Evolutionary conservation across 225 moss, liverwort and hornwort species (phyloP).

Genomic region (Physcomitrellopsis africana): DNA sequence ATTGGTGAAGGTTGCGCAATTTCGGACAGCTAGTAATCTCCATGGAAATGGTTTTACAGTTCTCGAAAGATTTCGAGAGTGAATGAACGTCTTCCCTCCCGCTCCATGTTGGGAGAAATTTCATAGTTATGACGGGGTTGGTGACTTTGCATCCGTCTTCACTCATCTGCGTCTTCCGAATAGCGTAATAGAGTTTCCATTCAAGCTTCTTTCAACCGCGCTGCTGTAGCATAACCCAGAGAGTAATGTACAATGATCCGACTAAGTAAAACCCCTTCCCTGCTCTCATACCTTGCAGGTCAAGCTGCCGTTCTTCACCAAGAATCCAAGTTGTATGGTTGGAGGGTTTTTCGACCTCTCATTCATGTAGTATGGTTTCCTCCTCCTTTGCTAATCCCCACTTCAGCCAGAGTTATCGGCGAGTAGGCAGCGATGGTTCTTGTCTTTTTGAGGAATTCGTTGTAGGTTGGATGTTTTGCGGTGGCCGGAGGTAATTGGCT

Average conservation of each 20-base stretch:
- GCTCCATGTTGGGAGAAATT: conserved; percentile 1
- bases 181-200: conserved; percentile 19
- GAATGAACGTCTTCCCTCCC: conserved; percentile 27
- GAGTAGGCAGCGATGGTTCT: conserved; percentile 20
- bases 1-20: conserved; percentile 4
- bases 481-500: conserved; percentile 21
- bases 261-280: conserved; percentile 1
- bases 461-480: conserved; percentile 17
- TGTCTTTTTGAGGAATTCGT: conserved; percentile 17
- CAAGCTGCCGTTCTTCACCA: not conserved
- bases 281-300: not conserved
- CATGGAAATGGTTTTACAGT: conserved; percentile 1
- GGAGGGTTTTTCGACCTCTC: conserved; percentile 28
- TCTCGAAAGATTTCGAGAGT: not conserved
- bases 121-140: conserved; percentile 29
- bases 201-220: conserved; percentile 39
- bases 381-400: conserved; percentile 12
- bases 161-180: not conserved
- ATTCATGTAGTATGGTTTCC: conserved; percentile 21
- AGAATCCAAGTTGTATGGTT: conserved; percentile 10
- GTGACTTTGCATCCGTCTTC: not conserved
- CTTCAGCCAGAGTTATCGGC: conserved; percentile 1
- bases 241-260: not conserved
- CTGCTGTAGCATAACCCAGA: not conserved
- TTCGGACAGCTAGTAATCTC: not conserved